Evolutionary conservation across 306 rosid genomes (phyloP).

Genomic region (Cucurbita maxima): DNA sequence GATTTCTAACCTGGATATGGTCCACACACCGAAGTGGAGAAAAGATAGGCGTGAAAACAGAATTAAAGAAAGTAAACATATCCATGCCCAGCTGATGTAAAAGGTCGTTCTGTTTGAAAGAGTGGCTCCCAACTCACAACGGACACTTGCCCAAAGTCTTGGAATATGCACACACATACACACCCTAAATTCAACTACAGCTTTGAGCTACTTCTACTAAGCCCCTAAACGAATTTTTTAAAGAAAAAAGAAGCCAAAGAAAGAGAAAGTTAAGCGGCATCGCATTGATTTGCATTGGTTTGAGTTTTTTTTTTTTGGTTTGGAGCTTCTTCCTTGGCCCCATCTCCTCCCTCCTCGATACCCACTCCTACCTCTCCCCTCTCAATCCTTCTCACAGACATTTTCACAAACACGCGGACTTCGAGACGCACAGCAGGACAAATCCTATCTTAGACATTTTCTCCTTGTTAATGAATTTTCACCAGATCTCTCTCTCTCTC

Average conservation of each 20-base stretch:
- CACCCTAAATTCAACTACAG: background rate
- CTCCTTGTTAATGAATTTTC: slow-evolving; percentile 5
- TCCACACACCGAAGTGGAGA: background rate
- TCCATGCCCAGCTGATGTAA: slow-evolving; percentile 13
- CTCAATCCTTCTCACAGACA: slow-evolving; percentile 3
- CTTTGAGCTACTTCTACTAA: slow-evolving; percentile 5
- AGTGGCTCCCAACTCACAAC: slow-evolving; percentile 23
- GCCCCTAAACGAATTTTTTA: slow-evolving; percentile 4
- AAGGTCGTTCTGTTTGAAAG: background rate
- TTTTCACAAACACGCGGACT: slow-evolving; percentile 2
- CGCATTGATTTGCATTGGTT: slow-evolving; percentile 51
- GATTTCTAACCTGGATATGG: background rate
- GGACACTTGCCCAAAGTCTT: slow-evolving; percentile 21
- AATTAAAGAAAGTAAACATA: background rate
- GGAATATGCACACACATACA: slow-evolving; percentile 28
- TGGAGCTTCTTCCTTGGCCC: slow-evolving; percentile 76
- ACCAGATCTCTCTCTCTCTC: background rate
- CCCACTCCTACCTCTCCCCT: slow-evolving; percentile 11
- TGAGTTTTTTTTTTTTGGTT: slow-evolving; percentile 37
- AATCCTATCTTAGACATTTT: slow-evolving; percentile 8
- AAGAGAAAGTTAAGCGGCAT: slow-evolving; percentile 32
- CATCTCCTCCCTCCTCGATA: slow-evolving; percentile 44
- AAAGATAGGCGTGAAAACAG: background rate
- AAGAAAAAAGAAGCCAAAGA: slow-evolving; percentile 36
- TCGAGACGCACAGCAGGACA: slow-evolving; percentile 7